Conservation (phyloP, 441 rosid genomes). For the Pelargonium myrrhifolium region DNA sequence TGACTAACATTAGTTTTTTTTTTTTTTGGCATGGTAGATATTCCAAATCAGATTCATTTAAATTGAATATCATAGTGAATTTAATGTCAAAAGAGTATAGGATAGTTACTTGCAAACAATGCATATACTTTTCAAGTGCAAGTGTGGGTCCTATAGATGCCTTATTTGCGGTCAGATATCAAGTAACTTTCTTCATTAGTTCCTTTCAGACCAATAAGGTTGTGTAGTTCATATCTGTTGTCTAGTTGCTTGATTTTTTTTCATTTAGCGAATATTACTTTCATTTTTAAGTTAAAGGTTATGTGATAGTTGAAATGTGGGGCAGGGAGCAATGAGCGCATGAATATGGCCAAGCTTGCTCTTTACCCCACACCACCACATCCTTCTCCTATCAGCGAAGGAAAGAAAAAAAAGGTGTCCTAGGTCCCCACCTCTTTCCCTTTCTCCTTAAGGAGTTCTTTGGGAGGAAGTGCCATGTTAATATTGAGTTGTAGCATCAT, state of each 20-base stretch:
- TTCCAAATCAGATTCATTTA: background rate
- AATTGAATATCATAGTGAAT: background rate
- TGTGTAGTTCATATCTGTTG: constrained; percentile 7
- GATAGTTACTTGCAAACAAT: background rate
- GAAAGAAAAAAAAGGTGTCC: background rate
- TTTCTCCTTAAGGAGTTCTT: background rate
- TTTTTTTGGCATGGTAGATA: too few relatives aligned
- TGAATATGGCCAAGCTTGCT: background rate
- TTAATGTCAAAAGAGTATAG: background rate
- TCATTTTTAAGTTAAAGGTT: too few relatives aligned
- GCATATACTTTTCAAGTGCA: constrained; percentile 1
- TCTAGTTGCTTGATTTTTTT: background rate
- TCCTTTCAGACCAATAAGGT: background rate
- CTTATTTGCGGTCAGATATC: background rate
- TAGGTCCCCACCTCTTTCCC: background rate
- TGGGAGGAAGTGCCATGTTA: background rate
- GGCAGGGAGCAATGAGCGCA: background rate
- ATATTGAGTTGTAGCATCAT: background rate
- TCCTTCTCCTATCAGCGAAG: background rate
- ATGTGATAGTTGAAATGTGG: background rate
- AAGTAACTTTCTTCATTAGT: background rate
- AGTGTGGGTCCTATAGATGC: constrained; percentile 2
- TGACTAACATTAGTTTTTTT: too few relatives aligned
- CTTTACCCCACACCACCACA: background rate
- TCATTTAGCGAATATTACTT: too few relatives aligned